Percentiles rank a stretch among this genome's conserved stretches.
Evolutionary conservation across 2,329 filamentous ascomycete genomes (phyloP).

Genomic region (Alternaria atra): DNA sequence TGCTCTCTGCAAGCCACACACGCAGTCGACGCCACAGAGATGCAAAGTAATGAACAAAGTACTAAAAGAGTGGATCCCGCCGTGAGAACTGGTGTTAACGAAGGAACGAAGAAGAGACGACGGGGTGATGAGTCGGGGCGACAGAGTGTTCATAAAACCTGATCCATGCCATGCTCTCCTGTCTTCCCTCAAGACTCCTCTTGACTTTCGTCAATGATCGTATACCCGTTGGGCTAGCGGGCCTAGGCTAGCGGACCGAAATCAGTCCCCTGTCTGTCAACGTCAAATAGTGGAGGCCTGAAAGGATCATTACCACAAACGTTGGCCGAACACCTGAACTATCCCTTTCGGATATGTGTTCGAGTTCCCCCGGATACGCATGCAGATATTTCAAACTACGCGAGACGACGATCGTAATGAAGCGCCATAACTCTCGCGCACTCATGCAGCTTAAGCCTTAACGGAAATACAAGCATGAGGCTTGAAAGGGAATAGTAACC

Average conservation of each 20-base stretch:
- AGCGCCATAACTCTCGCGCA: not conserved
- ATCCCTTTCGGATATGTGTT: not conserved
- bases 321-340: not conserved
- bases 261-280: constrained; percentile 9
- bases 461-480: not conserved
- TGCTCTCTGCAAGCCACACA: not conserved
- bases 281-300: not conserved
- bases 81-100: not conserved
- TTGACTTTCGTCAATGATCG: constrained; percentile 8
- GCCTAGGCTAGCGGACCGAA: constrained; percentile 2
- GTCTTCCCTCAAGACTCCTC: not conserved
- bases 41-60: not conserved
- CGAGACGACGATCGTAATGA: constrained; percentile 8
- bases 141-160: constrained; percentile 4
- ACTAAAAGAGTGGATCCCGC: constrained; percentile 3
- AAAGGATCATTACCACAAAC: constrained; percentile 6
- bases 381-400: not conserved
- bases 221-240: constrained; percentile 2
- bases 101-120: not conserved
- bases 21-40: not conserved
- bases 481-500: not conserved
- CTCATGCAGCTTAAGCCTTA: not conserved
- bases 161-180: constrained; percentile 10
- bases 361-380: not conserved
- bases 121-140: not conserved